Evolutionary conservation across 2,329 filamentous ascomycete genomes (phyloP), one percentile per base, ranked within the genome.

Genomic region (Diaporthe velutina): DNA sequence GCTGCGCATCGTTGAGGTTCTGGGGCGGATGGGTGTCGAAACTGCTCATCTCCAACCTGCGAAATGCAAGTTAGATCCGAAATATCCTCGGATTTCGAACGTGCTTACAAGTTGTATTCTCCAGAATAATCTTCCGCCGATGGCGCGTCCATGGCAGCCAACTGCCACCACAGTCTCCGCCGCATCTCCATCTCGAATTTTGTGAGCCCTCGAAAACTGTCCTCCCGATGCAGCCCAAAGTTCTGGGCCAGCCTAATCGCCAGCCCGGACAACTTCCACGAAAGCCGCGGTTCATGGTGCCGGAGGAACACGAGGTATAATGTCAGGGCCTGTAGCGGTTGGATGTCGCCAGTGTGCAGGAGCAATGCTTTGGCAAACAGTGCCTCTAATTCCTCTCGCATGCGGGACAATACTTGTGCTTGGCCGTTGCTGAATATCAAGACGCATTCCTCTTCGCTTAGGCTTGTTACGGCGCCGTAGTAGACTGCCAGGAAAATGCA

Each of bases 101-200:
- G 22, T 30, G 4, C n/a, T 67, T 35, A 67, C 61, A 67, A 22
- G 40, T 67, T 67, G 61, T 67, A 67, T 48, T 67, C 61, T 4
- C 61, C 61, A 19, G 61, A 48, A 15, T 67, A 67, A 48, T 67
- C 61, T 22, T 67, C 61, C 0, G 61, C 61, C 8, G 61, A 67
- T 10, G 61, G 61, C 17, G 61, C 61, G 19, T 67, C 61, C 40
- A 67, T 45, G n/a, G 19, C 48, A 35, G 61, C 61, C 9, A 67
- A 5, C 17, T 67, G 61, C 61, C 61, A 67, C 61, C 61, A 67
- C 1, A 67, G 40, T 25, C 61, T 28, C 22, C 61, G 61, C 9
- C 61, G 38, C 61, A 67, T 67, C 61, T 67, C 61, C 25, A 28
- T 48, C 25, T 67, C 61, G 38, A 67, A 67, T 35, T 67, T 48